Base-by-base conservation (phyloP, 1,139 yeast species). In the Lodderomyces metapsilosis region DNA sequence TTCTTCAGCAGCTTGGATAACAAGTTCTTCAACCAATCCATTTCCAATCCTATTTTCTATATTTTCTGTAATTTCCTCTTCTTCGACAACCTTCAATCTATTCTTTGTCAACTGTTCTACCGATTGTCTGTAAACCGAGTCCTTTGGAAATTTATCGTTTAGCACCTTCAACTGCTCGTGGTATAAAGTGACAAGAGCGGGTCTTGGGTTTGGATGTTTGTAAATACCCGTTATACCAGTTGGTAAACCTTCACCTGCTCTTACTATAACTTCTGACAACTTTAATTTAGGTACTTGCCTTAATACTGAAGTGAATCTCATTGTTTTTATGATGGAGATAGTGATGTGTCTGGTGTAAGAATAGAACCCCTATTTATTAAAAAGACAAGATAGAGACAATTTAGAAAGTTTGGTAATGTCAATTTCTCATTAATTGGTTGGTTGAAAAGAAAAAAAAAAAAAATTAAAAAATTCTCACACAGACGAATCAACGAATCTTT, bases 171-270 rank as follows among this genome's bases (percentile, higher is more conserved):
- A 69, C 2, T 96, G 88, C 45, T 84, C 79, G 51, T 77, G 77
- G 67, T 88, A 88, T 38, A 87, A 71, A 40, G 85, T 76, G 44
- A 81, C 68, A 54, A 88, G 73, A 3, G 91, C 87, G 2, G 94
- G 92, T 61, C 88, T 79, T 44, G 96, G 95, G 60, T 84, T 77
- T 43, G 95, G 95, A 59, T 87, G 95, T 58, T 83, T 85, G 59
- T 70, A 74, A 47, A 88, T 62, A 1, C 95, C 95, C 6, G 95
- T 77, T 47, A 88, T 58, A 52, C 96, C 96, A 30, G 95, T 87
- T 31, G 92, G 86, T 51, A 76, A 72, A 9, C 92, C 92, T 36
- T 73, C 66, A 5, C 80, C 79, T n/a, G 88, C 71, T 57, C 74
- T 80, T 47, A 85, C 76, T 49, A 85, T 72, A 32, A 85, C 81